Conservation (phyloP, 2,329 filamentous ascomycete species). For the Blastomyces parvus region DNA sequence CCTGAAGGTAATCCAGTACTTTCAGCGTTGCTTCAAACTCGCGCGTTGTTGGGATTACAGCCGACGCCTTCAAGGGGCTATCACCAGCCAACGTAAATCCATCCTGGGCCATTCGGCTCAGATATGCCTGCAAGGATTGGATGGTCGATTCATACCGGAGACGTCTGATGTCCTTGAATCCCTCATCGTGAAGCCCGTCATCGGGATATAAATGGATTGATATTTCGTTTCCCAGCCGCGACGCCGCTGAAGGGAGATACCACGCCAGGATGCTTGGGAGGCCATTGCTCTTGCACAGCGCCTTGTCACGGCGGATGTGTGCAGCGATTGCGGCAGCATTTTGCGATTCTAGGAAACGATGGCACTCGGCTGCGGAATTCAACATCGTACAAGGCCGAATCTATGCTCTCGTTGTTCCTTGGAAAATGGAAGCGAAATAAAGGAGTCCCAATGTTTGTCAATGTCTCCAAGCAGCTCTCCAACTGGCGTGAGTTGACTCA, state of each 20-base stretch:
- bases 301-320: slow-evolving; percentile 17
- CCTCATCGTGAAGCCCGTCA: slow-evolving; percentile 3
- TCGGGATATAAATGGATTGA: slow-evolving; percentile 16
- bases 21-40: slow-evolving; percentile 17
- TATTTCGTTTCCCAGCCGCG: slow-evolving; percentile 7
- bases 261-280: slow-evolving; percentile 18
- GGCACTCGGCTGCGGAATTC: slow-evolving; percentile 7
- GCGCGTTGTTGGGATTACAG: slow-evolving; percentile 12
- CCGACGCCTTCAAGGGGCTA: neutral
- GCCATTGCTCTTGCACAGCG: slow-evolving; percentile 23
- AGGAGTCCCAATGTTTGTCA: neutral
- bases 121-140: slow-evolving; percentile 13
- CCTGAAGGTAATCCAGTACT: slow-evolving; percentile 18
- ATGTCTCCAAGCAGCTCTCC: neutral
- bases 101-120: slow-evolving; percentile 13
- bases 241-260: slow-evolving; percentile 15
- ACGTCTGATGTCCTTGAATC: slow-evolving; percentile 8
- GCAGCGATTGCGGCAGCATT: slow-evolving; percentile 17
- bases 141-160: slow-evolving; percentile 16
- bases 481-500: neutral
- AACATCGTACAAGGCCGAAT: neutral
- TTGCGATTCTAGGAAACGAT: slow-evolving; percentile 11
- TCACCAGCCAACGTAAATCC: neutral
- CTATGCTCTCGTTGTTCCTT: neutral
- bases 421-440: neutral